A percentile compares a stretch with the other conserved stretches of the same genome.
These are phyloP conservation scores for Leptomonas pyrrhocoris DNA, from an alignment of 208 protist genomes.

Conservation along the genomic window DNA sequence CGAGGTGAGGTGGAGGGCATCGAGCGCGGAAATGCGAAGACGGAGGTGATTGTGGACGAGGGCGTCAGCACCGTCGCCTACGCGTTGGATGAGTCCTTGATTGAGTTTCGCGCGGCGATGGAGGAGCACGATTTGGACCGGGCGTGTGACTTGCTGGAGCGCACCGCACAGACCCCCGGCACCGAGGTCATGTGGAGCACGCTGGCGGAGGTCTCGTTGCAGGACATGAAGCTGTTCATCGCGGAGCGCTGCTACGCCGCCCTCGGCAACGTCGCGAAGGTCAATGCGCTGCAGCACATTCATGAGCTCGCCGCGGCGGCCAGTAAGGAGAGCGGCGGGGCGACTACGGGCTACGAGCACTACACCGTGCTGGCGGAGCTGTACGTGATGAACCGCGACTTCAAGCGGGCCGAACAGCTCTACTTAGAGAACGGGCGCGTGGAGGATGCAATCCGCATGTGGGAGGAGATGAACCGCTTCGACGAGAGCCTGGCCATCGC, in stretches of 20 bases:
- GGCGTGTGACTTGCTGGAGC: constrained; percentile 93
- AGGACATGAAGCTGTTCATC: constrained; percentile 89
- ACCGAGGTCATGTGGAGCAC: constrained; percentile 96
- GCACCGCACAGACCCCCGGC: constrained; percentile 81
- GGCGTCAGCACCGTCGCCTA: constrained; percentile 94
- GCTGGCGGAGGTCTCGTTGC: constrained; percentile 85
- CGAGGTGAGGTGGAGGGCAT: constrained; percentile 98
- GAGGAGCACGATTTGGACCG: constrained; percentile 92
- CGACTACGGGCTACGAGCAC: constrained; percentile 88
- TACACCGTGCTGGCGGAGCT: constrained; percentile 91
- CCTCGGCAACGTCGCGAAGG: constrained; percentile 94
- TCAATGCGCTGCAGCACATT: constrained; percentile 90
- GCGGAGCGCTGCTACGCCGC: constrained; percentile 96
- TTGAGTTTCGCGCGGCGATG: constrained; percentile 96
- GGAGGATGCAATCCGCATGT: constrained; percentile 96
- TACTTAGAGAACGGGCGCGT: constrained; percentile 94
- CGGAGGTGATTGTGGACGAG: constrained; percentile 97
- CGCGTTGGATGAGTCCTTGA: constrained; percentile 96
- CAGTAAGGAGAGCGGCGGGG: constrained; percentile 53
- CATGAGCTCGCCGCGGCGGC: constrained; percentile 82
- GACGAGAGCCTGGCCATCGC: constrained; percentile 93
- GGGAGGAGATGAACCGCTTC: constrained; percentile 94
- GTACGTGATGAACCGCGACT: constrained; percentile 90
- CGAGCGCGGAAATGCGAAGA: constrained; percentile 92
- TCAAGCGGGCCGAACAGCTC: constrained; percentile 93